A percentile compares a stretch with the other conserved stretches of the same genome.
Evolutionary conservation across 352 stramenopile species (phyloP).

Genomic region (Pythium oligandrum): DNA sequence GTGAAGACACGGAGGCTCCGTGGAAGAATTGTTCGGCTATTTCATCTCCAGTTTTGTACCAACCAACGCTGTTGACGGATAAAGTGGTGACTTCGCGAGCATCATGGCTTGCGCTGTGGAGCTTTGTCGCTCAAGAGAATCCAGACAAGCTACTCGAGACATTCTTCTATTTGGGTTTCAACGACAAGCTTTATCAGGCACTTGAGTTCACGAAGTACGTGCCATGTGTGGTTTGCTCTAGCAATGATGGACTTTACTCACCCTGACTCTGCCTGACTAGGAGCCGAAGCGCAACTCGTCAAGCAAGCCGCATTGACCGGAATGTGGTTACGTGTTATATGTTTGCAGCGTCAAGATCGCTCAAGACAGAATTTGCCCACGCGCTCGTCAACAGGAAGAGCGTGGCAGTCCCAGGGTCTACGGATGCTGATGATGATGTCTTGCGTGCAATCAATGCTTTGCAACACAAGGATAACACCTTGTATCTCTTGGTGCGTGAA

Average conservation of each 20-base stretch:
- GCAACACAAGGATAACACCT: constrained; percentile 36
- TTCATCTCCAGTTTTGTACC: constrained; percentile 48
- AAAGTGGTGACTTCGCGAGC: constrained; percentile 45
- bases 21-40: constrained; percentile 66
- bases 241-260: too few species aligned
- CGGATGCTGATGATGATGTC: constrained; percentile 29
- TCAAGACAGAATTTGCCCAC: constrained; percentile 52
- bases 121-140: constrained; percentile 71
- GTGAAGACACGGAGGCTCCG: constrained; percentile 54
- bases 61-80: constrained; percentile 47
- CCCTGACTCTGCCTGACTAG: constrained; percentile 9
- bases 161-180: constrained; percentile 81
- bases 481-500: constrained; percentile 58
- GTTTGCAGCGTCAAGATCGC: constrained; percentile 34
- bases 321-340: constrained; percentile 75
- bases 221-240: not conserved
- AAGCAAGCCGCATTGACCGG: constrained; percentile 52
- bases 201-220: constrained; percentile 66
- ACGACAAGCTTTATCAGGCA: constrained; percentile 60
- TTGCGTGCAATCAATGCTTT: constrained; percentile 56
- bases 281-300: constrained; percentile 49
- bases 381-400: constrained; percentile 43
- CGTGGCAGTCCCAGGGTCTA: not conserved
- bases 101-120: constrained; percentile 69
- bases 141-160: constrained; percentile 68